Evolutionary conservation across 176 grass and related monocot species (phyloP).

Genomic region (Poa pratensis): DNA sequence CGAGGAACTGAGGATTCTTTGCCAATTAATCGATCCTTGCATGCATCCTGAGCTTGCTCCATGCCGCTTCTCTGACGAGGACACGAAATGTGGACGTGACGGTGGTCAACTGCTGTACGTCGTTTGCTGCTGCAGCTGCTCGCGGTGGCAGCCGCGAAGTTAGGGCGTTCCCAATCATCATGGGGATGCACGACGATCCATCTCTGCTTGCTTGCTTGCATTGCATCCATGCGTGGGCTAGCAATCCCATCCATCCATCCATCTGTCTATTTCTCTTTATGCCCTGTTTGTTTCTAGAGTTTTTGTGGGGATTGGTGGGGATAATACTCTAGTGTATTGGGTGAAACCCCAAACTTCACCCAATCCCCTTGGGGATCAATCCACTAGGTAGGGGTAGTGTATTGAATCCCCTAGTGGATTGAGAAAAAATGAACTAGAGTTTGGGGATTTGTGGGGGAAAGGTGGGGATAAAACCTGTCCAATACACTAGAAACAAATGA

Average conservation of each 20-base stretch:
- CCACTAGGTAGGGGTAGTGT: no score
- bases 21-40: neutral
- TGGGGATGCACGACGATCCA: conserved; percentile 35
- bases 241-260: neutral
- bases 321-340: no score
- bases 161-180: conserved; percentile 65
- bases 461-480: no score
- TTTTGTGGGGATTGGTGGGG: no score
- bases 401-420: no score
- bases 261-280: conserved; percentile 26
- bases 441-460: no score
- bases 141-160: conserved; percentile 50
- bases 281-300: no score
- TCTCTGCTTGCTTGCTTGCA: neutral
- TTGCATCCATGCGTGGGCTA: neutral
- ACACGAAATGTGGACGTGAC: conserved; percentile 16
- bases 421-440: no score
- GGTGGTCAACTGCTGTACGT: conserved; percentile 30
- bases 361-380: no score
- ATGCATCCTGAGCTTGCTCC: conserved; percentile 3
- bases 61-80: neutral
- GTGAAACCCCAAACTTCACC: no score
- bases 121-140: neutral
- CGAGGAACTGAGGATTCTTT: neutral
- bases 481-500: no score